Base-by-base conservation (phyloP, 768 basidiomycete genomes). In the Pulveroboletus sp. region DNA sequence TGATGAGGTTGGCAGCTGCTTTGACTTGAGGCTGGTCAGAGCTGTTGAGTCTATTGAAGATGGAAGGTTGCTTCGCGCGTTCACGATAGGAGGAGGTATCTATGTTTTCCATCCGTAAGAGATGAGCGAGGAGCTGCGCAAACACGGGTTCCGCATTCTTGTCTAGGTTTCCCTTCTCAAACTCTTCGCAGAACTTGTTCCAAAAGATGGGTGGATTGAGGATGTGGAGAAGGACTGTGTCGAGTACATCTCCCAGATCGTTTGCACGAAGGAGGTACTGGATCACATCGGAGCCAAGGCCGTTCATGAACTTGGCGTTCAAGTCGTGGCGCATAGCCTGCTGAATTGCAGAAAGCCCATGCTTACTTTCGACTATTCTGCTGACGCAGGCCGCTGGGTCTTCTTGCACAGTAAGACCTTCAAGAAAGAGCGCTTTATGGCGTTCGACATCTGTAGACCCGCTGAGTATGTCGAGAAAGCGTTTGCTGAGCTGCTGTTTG, bases 151-250 rank as follows among this genome's bases (percentile, higher is more conserved):
- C 70, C 0, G 68, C 73, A 8, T 60, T 42, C 17, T 69, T 63
- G 39, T 64, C 49, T 18, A 79, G 59, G 6, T 58, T 54, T 14
- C 65, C 63, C 15, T 57, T 61, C 28, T 67, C 57, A 30, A 75
- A 77, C 15, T 71, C 72, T 8, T 59, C 44, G 1, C 57, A 51
- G 48, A 75, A 74, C 6, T 61, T 57, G 39, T 47, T 55, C 78
- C 77, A 82, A 55, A 81, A 81, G 28, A 79, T 67, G 1, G 78
- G 73, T 0, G 79, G 80, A 0, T 80, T 69, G 11, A 76, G 71
- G 21, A 82, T 72, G 2, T 56, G 55, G 37, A 61, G 38, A 37
- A 83, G 46, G 18, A 80, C 57, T 14, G 63, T 56, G 10, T 69
- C 55, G 1, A 83, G 60, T 31, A 73, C 66, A 14, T 67, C 53